A percentile compares a stretch with the other conserved stretches of the same genome.
phyloP scores from a whole-genome alignment of 352 stramenopile genomes.

The Globisporangium perplexum region DNA sequence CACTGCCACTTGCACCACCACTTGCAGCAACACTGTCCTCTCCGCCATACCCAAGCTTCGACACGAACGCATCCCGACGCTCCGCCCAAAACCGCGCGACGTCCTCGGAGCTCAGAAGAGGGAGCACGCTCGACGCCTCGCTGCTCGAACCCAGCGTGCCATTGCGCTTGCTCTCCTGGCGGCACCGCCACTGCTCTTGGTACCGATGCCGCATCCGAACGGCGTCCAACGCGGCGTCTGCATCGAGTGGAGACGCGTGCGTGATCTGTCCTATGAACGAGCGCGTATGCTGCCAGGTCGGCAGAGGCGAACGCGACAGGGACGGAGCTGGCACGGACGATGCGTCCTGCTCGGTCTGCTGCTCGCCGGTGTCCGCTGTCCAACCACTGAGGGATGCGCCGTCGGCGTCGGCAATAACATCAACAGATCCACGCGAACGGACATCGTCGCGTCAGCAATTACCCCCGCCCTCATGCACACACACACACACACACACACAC shows the following conservation, averaged over 20 bases:
- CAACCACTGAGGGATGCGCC: neutral
- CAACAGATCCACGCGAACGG: neutral
- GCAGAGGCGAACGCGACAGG: neutral
- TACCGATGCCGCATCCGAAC: slow-evolving; percentile 28
- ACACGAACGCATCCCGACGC: neutral
- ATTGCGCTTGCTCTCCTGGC: neutral
- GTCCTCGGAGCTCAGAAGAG: slow-evolving; percentile 5
- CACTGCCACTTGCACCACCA: no score
- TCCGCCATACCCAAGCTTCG: neutral
- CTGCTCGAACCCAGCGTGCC: neutral
- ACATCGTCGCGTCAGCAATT: neutral
- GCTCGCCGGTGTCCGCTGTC: neutral
- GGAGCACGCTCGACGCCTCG: neutral
- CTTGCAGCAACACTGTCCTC: neutral
- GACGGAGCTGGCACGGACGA: no score
- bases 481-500: neutral
- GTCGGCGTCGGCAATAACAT: neutral
- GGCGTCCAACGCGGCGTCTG: slow-evolving; percentile 16
- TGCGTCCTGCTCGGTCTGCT: no score
- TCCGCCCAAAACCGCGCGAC: slow-evolving; percentile 10
- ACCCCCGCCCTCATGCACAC: neutral
- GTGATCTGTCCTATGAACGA: slow-evolving; percentile 19
- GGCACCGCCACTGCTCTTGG: slow-evolving; percentile 20
- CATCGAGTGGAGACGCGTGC: slow-evolving; percentile 24
- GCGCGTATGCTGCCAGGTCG: slow-evolving; percentile 7